These are phyloP conservation scores for Rhazya stricta DNA, from an alignment of 257 asterid genomes.

Conservation along the genomic window DNA sequence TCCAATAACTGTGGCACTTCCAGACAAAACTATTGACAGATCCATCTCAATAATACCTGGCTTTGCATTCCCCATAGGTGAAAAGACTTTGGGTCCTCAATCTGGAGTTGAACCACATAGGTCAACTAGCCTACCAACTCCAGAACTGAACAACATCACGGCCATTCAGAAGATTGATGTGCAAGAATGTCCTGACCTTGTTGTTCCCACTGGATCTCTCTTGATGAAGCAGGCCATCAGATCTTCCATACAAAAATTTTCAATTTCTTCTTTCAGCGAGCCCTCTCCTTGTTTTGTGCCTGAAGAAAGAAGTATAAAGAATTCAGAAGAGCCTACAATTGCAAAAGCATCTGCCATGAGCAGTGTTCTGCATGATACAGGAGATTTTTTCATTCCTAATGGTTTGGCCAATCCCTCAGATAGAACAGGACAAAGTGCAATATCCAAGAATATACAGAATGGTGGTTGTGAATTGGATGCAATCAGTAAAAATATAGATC, in stretches of 20 bases:
- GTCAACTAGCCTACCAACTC: constrained; percentile 48
- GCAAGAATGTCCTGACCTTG: constrained; percentile 21
- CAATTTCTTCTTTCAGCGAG: constrained; percentile 31
- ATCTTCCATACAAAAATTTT: constrained; percentile 31
- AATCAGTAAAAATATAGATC: constrained; percentile 23
- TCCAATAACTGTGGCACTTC: constrained; percentile 73
- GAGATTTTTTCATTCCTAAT: constrained; percentile 24
- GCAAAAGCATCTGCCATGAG: constrained; percentile 28
- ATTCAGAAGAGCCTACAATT: constrained; percentile 27
- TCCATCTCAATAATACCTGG: constrained; percentile 79
- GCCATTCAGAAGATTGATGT: constrained; percentile 31
- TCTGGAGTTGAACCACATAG: constrained; percentile 48
- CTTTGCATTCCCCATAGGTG: constrained; percentile 38
- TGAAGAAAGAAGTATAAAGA: constrained; percentile 29
- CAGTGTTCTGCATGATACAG: constrained; percentile 14
- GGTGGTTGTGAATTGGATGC: constrained; percentile 28
- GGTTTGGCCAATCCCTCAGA: constrained; percentile 23
- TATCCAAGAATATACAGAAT: constrained; percentile 26
- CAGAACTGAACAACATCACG: constrained; percentile 34
- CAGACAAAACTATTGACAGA: constrained; percentile 62
- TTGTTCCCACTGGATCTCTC: constrained; percentile 31
- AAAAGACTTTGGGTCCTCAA: constrained; percentile 40
- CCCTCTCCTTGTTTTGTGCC: constrained; percentile 24
- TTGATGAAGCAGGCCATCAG: constrained; percentile 28
- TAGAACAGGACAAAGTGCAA: constrained; percentile 9